A percentile compares a stretch with the other conserved stretches of the same genome.
phyloP scores from a whole-genome alignment of 2,329 filamentous ascomycete species.

The Thermothelomyces thermophilus region DNA sequence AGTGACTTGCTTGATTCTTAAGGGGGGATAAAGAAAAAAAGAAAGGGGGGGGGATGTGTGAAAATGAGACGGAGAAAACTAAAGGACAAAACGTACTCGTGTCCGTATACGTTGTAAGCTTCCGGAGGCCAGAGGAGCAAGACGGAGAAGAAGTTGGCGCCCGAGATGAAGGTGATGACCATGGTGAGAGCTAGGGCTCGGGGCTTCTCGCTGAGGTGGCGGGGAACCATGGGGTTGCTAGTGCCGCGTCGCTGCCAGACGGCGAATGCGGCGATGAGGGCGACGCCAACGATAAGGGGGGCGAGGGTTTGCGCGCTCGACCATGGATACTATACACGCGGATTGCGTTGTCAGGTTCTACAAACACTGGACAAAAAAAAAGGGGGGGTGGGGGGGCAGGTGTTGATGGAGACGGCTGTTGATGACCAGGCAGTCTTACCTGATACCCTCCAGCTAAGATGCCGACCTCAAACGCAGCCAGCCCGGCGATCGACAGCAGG shows the following conservation, averaged over 20 bases:
- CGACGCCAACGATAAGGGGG: slow-evolving; percentile 35
- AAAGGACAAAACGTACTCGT: slow-evolving; percentile 43
- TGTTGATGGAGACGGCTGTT: too few species aligned
- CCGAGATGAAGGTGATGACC: slow-evolving; percentile 53
- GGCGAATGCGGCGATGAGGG: slow-evolving; percentile 33
- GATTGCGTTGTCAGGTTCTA: slow-evolving; percentile 1
- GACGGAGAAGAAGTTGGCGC: slow-evolving; percentile 51
- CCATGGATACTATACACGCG: slow-evolving; percentile 33
- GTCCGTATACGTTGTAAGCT: slow-evolving; percentile 58
- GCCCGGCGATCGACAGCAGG: slow-evolving; percentile 41
- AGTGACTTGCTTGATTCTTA: not conserved
- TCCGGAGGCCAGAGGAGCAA: slow-evolving; percentile 58
- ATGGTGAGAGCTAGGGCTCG: slow-evolving; percentile 46
- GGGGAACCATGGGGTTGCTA: slow-evolving; percentile 39
- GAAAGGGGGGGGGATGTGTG: not conserved
- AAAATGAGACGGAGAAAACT: too few species aligned
- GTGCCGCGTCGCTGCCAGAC: slow-evolving; percentile 34
- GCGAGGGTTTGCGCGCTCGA: slow-evolving; percentile 33
- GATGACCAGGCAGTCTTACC: too few species aligned
- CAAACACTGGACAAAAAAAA: not conserved
- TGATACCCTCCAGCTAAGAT: slow-evolving; percentile 36
- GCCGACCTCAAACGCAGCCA: slow-evolving; percentile 46
- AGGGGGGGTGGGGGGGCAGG: too few species aligned
- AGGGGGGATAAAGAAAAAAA: not conserved
- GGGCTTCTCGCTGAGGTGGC: slow-evolving; percentile 35